A percentile compares a stretch with the other conserved stretches of the same genome.
Evolutionary conservation across 208 protist species (phyloP).

Genomic region (Crithidia acanthocephali): DNA sequence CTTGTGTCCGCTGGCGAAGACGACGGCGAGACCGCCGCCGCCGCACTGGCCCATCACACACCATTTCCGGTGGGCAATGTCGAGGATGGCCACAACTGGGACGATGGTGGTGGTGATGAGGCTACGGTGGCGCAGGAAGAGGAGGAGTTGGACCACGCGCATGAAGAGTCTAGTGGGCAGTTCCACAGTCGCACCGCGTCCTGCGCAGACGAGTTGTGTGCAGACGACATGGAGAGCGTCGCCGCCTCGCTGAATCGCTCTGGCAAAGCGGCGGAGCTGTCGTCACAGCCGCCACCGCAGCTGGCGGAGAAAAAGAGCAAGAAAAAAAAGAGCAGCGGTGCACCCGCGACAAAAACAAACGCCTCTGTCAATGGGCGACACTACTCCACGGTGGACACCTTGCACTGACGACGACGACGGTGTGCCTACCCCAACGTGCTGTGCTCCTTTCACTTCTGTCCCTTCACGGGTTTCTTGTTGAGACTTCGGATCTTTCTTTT

Average conservation of each 20-base stretch:
- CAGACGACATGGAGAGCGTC: slow-evolving; percentile 8
- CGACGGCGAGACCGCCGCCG: too few species aligned
- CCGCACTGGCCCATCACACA: too few species aligned
- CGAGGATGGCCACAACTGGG: too few species aligned
- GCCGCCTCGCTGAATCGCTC: slow-evolving; percentile 14
- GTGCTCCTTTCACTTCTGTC: too few species aligned
- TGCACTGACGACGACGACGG: background rate
- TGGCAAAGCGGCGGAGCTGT: background rate
- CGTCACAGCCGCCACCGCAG: too few species aligned
- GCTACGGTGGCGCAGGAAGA: background rate
- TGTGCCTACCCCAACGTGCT: too few species aligned
- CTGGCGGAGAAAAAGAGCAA: slow-evolving; percentile 7
- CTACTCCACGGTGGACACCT: slow-evolving; percentile 15
- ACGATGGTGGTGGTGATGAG: background rate
- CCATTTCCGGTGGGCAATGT: too few species aligned
- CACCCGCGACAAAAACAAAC: background rate
- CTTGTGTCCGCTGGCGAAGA: too few species aligned
- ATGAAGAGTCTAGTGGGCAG: background rate
- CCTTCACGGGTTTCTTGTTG: too few species aligned
- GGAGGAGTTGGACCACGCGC: background rate
- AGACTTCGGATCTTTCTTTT: too few species aligned
- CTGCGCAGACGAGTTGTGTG: background rate
- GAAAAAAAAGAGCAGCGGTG: background rate
- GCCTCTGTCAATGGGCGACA: background rate
- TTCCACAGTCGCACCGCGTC: too few species aligned